A percentile compares a stretch with the other conserved stretches of the same genome.
phyloP scores from a whole-genome alignment of 441 rosid genomes.

The Erodium chrysanthum region DNA sequence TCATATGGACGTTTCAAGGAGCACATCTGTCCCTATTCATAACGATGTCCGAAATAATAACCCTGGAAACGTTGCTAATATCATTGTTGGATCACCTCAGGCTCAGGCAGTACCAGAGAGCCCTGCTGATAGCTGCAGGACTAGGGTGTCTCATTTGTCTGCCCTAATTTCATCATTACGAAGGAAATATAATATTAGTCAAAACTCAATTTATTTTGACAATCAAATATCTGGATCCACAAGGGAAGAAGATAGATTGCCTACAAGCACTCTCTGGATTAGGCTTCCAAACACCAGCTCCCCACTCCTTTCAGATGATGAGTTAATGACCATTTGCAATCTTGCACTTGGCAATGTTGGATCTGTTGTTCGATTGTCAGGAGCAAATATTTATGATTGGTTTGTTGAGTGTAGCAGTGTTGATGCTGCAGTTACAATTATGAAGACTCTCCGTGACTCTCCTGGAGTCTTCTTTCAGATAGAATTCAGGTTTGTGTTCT shows the following conservation, averaged over 20 bases:
- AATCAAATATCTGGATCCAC: constrained; percentile 18
- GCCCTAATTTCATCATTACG: constrained; percentile 37
- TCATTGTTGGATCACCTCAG: constrained; percentile 34
- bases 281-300: constrained; percentile 29
- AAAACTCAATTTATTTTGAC: constrained; percentile 23
- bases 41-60: constrained; percentile 32
- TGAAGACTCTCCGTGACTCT: constrained; percentile 35
- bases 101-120: constrained; percentile 28
- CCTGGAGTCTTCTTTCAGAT: constrained; percentile 39
- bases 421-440: constrained; percentile 30
- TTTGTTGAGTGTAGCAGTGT: constrained; percentile 36
- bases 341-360: constrained; percentile 32
- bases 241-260: constrained; percentile 29
- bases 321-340: constrained; percentile 35
- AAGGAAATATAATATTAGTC: constrained; percentile 29
- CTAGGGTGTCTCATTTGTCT: constrained; percentile 34
- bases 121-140: constrained; percentile 40
- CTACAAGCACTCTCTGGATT: constrained; percentile 38
- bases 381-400: constrained; percentile 37
- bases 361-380: constrained; percentile 24
- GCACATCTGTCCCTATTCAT: constrained; percentile 30
- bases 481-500: constrained; percentile 36
- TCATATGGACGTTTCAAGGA: constrained; percentile 50
- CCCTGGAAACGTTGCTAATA: constrained; percentile 33
- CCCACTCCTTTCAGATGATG: constrained; percentile 36